phyloP scores from a whole-genome alignment of 2,329 filamentous ascomycete genomes.

The Fonsecaea pedrosoi region DNA sequence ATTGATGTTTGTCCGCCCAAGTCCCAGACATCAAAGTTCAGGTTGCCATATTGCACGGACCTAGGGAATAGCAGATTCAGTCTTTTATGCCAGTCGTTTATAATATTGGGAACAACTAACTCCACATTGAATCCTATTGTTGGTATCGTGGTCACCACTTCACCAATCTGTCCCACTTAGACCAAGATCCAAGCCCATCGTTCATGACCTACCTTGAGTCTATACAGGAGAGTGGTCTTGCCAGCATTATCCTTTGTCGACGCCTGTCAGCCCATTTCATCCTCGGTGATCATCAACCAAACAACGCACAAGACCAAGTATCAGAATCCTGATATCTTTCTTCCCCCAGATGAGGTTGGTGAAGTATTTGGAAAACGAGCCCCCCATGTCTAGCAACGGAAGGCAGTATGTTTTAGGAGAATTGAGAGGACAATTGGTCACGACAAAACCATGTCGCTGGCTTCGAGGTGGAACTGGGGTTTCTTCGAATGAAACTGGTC shows the following conservation, averaged over 20 bases:
- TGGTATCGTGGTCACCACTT: conserved; percentile 98
- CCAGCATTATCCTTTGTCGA: conserved; percentile 85
- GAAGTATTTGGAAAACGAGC: conserved; percentile 64
- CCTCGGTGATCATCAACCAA: neutral
- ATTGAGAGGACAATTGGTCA: conserved; percentile 9
- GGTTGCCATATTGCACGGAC: conserved; percentile 95
- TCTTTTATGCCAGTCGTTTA: neutral
- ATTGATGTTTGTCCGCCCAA: conserved; percentile 98
- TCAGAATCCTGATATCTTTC: conserved; percentile 97
- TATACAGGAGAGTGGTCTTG: conserved; percentile 96
- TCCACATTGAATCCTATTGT: conserved; percentile 99
- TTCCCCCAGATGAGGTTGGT: conserved; percentile 82
- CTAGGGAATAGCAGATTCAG: conserved; percentile 20
- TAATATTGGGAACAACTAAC: conserved; percentile 36
- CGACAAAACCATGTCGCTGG: conserved; percentile 28
- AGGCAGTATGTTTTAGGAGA: conserved; percentile 1
- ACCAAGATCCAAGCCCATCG: conserved; percentile 29
- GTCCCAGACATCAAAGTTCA: conserved; percentile 99
- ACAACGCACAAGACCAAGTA: conserved; percentile 80
- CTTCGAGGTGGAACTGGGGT: neutral
- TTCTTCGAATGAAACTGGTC: neutral
- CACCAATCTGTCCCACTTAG: conserved; percentile 74
- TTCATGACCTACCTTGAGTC: conserved; percentile 74
- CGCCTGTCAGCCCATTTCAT: neutral
- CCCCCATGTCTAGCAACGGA: conserved; percentile 57